Percentiles rank a stretch among this genome's conserved stretches.
Conservation (phyloP, 2,329 filamentous ascomycete genomes). For the Colletotrichum sansevieriae region DNA sequence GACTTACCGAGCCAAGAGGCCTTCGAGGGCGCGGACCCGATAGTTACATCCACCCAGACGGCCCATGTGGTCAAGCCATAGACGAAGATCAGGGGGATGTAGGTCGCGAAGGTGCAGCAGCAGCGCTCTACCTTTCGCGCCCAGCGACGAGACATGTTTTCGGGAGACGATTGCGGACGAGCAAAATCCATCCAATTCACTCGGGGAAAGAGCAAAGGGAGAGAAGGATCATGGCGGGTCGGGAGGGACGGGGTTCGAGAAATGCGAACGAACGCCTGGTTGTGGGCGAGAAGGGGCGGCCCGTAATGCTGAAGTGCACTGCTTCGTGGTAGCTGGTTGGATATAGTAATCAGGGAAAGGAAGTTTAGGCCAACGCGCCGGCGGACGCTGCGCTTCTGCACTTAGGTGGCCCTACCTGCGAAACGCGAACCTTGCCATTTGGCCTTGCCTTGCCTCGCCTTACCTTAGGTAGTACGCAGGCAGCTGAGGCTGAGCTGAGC, state of each 20-base stretch:
- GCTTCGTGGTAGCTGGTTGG: slow-evolving; percentile 19
- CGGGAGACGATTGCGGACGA: slow-evolving; percentile 46
- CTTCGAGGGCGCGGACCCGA: slow-evolving; percentile 70
- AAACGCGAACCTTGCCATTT: not conserved
- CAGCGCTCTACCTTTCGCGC: slow-evolving; percentile 81
- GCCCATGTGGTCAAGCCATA: slow-evolving; percentile 95
- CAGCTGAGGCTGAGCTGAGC: slow-evolving; percentile 30
- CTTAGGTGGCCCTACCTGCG: not conserved
- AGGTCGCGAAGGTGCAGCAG: slow-evolving; percentile 83
- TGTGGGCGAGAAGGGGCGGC: slow-evolving; percentile 25
- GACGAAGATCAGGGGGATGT: slow-evolving; percentile 90
- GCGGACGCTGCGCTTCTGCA: not conserved
- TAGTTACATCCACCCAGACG: slow-evolving; percentile 84
- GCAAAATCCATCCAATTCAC: slow-evolving; percentile 42
- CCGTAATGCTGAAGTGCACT: slow-evolving; percentile 27
- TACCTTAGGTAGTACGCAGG: too few species aligned
- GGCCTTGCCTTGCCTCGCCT: not conserved
- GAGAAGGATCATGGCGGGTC: slow-evolving; percentile 36
- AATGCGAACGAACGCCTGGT: slow-evolving; percentile 26
- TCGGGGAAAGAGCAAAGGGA: slow-evolving; percentile 22
- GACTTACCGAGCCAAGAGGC: slow-evolving; percentile 70
- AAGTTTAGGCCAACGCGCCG: slow-evolving; percentile 19
- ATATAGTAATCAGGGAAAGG: slow-evolving; percentile 36
- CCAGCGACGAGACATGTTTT: slow-evolving; percentile 71
- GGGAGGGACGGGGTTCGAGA: slow-evolving; percentile 21